A percentile compares a stretch with the other conserved stretches of the same genome.
phyloP scores from a whole-genome alignment of 2,329 filamentous ascomycete genomes.

The Elsinoe perseae region DNA sequence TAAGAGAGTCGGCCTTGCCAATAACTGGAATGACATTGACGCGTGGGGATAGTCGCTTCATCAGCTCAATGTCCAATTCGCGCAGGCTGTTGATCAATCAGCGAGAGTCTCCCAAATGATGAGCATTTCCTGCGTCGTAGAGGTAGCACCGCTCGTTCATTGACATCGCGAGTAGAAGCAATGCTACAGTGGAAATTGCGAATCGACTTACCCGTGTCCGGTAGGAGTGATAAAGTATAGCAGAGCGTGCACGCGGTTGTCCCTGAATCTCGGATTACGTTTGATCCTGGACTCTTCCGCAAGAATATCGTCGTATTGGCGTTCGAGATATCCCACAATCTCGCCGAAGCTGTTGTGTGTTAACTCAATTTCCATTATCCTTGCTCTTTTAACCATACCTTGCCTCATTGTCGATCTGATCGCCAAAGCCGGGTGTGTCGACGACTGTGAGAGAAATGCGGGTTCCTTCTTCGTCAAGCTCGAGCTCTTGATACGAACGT shows the following conservation, averaged over 20 bases:
- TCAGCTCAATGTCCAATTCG: constrained; percentile 97
- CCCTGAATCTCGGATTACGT: constrained; percentile 99
- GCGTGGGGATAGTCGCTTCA: constrained; percentile 96
- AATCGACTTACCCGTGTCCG: constrained; percentile 57
- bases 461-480: constrained; percentile 96
- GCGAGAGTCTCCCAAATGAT: no score
- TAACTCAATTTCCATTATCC: constrained; percentile 22
- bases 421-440: constrained; percentile 95
- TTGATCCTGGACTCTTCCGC: constrained; percentile 99
- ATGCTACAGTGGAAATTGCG: not conserved
- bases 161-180: not conserved
- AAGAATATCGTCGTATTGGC: constrained; percentile 98
- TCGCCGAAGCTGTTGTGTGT: constrained; percentile 68
- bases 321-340: constrained; percentile 96
- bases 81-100: constrained; percentile 60
- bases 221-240: constrained; percentile 99
- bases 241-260: constrained; percentile 96
- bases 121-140: no score
- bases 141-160: no score
- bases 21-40: constrained; percentile 99
- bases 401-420: constrained; percentile 98
- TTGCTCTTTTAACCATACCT: constrained; percentile 44
- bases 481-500: constrained; percentile 57
- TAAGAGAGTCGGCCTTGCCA: constrained; percentile 95
- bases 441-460: constrained; percentile 97